Evolutionary conservation across 108 stramenopile genomes (phyloP), one percentile per base, ranked within the genome.

Genomic region (Nitzschia putrida): DNA sequence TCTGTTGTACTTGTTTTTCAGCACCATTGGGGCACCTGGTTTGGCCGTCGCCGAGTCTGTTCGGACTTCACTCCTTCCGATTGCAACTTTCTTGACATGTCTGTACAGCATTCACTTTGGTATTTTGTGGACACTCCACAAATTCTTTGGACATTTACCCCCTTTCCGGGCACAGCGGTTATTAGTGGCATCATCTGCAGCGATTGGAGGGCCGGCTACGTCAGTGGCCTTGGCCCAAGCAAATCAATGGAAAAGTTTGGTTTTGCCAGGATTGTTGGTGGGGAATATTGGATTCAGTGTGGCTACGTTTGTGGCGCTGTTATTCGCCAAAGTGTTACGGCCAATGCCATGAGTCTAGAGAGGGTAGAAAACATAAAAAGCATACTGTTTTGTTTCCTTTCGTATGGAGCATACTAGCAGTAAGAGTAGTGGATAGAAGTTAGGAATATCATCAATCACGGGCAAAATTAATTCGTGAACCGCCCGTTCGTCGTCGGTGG

Each of bases 121-220:
- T 14, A 72, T 83, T 11, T 55, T 93, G 38, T 73, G 64, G 71
- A 34, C 51, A 0, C n/a, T 73, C n/a, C 56, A 82, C 41, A 50
- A 52, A 53, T 61, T 85, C 25, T 50, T 56, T 37, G 26, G 45
- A 38, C 20, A 22, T 12, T 47, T 57, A n/a, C 49, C 51, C 14
- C 34, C 41, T 7, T 74, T 80, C 51, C 64, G 64, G 7, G 81
- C 87, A 16, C 92, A 90, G 67, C 77, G 89, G 29, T 63, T 93
- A 16, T 57, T 93, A 43, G 78, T 84, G 38, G 89, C 89, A 24
- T 90, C 89, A 0, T 85, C 83, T 16, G 89, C 88, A 21, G 92
- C 92, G 14, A 93, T 93, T 61, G 92, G 92, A 11, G 92, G 92
- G 3, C 92, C 92, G 3, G 87, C 92, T 8, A 93, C 92, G 34